These are phyloP conservation scores for Closterium sp. DNA, from an alignment of 139 green algal genomes.

Conservation along the genomic window DNA sequence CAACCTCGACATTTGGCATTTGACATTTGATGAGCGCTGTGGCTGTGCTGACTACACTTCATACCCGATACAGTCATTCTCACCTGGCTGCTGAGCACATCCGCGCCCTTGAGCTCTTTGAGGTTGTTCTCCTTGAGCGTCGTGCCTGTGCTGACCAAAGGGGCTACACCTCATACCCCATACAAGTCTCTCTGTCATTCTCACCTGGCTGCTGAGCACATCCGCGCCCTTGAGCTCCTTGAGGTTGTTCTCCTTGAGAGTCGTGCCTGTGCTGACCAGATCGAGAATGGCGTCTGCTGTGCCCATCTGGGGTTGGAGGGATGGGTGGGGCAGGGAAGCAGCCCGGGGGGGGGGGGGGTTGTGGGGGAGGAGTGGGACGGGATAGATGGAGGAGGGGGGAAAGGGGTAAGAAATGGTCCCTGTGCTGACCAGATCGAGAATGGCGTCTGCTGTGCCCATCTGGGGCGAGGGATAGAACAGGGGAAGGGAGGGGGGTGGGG, in stretches of 20 bases:
- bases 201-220: constrained; percentile 70
- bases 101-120: constrained; percentile 74
- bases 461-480: neutral
- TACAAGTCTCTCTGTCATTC: neutral
- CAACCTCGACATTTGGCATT: too few relatives aligned
- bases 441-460: constrained; percentile 97
- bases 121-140: constrained; percentile 98
- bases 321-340: too few relatives aligned
- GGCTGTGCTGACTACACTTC: too few relatives aligned
- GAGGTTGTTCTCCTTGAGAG: constrained; percentile 91
- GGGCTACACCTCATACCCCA: too few relatives aligned
- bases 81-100: constrained; percentile 70
- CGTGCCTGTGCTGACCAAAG: constrained; percentile 60
- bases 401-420: neutral
- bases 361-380: too few relatives aligned
- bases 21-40: too few relatives aligned
- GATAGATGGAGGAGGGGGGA: too few relatives aligned
- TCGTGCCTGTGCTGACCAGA: constrained; percentile 68
- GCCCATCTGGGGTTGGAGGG: constrained; percentile 70
- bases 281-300: constrained; percentile 97
- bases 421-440: constrained; percentile 87
- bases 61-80: too few relatives aligned
- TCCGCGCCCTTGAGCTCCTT: constrained; percentile 74
- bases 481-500: too few relatives aligned
- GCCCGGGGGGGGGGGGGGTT: too few relatives aligned